Base-by-base conservation (phyloP, 2,329 filamentous ascomycete genomes). In the Penicillium verrucosum region DNA sequence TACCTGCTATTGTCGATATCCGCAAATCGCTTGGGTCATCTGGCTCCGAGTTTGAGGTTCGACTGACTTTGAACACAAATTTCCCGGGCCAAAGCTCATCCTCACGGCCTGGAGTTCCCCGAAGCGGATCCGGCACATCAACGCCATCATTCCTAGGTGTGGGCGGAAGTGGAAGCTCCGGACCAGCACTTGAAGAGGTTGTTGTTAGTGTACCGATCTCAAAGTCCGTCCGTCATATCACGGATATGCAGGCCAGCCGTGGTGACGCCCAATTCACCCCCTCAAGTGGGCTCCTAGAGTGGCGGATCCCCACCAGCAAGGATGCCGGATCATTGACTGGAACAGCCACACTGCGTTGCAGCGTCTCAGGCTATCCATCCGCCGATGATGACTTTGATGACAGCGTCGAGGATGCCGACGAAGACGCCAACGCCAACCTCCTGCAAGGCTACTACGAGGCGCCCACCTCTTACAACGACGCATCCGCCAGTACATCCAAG, bases 11-110 rank as follows among this genome's bases (percentile, higher is more conserved):
- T 47, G 80, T 96, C 49, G 90, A 96, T 68, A 85, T 97, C 46
- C 89, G 87, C 65, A 93, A 92, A 1, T 86, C 87, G 0, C 80
- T 97, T 3, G 94, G 94, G 0, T 73, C 83, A 2, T 79, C 78
- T 0, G 92, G 90, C 1, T 84, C 88, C 6, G 94, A 97, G 54
- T 97, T 99, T 66, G 92, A 97, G 73, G 90, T 96, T 46, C 83
- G 89, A 49, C 73, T 96, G 25, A 84, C 86, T 57, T 81, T 91
- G 40, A 87, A 86, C 68, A 88, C 83, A 66, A 80, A 87, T 29
- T 87, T 90, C 59, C 79, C 81, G 1, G 78, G 80, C 27, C 76
- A 78, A 59, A 68, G 72, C 7, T 68, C 77, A 18, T 68, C 66
- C 12, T 72, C 72, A 68, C 63, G 59, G 70, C 79, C 60, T 74